These are phyloP conservation scores for Gentiana straminea DNA, from an alignment of 257 asterid species.

Conservation along the genomic window DNA sequence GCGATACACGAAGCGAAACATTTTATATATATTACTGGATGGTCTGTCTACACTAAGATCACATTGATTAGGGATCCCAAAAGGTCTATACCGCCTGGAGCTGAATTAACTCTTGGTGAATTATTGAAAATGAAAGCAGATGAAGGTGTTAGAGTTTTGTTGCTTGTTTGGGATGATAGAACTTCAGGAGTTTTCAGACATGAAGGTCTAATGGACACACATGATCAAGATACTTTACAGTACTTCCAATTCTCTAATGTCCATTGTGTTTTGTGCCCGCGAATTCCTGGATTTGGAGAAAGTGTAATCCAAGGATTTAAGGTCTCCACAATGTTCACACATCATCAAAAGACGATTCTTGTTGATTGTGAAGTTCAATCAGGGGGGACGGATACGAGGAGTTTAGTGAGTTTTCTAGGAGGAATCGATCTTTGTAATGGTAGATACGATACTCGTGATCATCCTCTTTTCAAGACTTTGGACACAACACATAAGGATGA, in stretches of 20 bases:
- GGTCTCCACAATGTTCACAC: constrained; percentile 76
- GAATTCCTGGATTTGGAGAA: constrained; percentile 48
- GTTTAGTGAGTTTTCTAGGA: constrained; percentile 62
- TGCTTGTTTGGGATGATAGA: constrained; percentile 86
- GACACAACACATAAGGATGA: constrained; percentile 47
- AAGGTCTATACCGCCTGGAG: constrained; percentile 42
- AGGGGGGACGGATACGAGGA: constrained; percentile 24
- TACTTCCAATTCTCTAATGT: constrained; percentile 55
- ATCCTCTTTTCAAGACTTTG: constrained; percentile 56
- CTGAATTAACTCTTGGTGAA: constrained; percentile 52
- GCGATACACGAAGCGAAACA: constrained; percentile 51
- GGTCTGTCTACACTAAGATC: constrained; percentile 65
- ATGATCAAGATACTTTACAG: constrained; percentile 60
- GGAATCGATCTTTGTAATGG: constrained; percentile 97
- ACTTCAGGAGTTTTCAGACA: constrained; percentile 43
- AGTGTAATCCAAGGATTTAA: constrained; percentile 54
- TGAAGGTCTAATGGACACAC: constrained; percentile 83
- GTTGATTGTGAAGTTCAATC: constrained; percentile 38
- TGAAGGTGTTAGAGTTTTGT: constrained; percentile 62
- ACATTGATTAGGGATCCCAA: constrained; percentile 45
- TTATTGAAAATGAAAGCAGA: constrained; percentile 58
- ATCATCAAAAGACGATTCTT: constrained; percentile 71
- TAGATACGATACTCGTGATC: constrained; percentile 53
- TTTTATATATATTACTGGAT: constrained; percentile 71
- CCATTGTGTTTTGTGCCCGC: constrained; percentile 60